Evolutionary conservation across 257 asterid species (phyloP).

Genomic region (Misopates orontium): DNA sequence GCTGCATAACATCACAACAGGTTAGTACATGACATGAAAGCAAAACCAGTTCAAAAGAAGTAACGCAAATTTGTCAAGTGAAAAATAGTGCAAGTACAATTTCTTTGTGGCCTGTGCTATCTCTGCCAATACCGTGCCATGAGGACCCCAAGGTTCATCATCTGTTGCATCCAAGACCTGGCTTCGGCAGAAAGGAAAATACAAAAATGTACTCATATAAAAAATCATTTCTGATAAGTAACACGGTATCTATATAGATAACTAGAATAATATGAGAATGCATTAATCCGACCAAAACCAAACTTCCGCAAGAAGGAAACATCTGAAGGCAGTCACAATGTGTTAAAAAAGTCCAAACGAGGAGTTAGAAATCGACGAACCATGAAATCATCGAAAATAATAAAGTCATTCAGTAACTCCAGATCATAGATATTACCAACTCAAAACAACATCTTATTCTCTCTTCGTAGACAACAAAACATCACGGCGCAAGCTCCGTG

Average conservation of each 20-base stretch:
- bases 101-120: constrained; percentile 88
- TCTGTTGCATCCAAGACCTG: constrained; percentile 97
- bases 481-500: not conserved
- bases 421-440: not conserved
- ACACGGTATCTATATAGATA: constrained; percentile 5
- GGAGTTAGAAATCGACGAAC: not conserved
- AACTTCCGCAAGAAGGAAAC: not conserved
- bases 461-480: constrained; percentile 8
- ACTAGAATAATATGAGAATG: not conserved
- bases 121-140: constrained; percentile 92
- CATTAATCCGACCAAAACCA: constrained; percentile 9
- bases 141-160: constrained; percentile 99
- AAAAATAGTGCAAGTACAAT: constrained; percentile 49
- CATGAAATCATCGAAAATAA: not conserved
- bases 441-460: not conserved
- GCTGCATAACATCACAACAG: constrained; percentile 54
- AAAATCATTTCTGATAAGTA: not conserved
- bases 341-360: not conserved
- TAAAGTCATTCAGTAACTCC: constrained; percentile 20
- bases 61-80: constrained; percentile 18
- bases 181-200: constrained; percentile 20
- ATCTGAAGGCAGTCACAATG: constrained; percentile 4
- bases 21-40: constrained; percentile 32
- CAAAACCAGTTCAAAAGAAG: constrained; percentile 3
- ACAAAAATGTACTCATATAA: constrained; percentile 13